Evolutionary conservation across 495 filamentous ascomycete genomes (phyloP).

Genomic region (Sordaria brevicollis): DNA sequence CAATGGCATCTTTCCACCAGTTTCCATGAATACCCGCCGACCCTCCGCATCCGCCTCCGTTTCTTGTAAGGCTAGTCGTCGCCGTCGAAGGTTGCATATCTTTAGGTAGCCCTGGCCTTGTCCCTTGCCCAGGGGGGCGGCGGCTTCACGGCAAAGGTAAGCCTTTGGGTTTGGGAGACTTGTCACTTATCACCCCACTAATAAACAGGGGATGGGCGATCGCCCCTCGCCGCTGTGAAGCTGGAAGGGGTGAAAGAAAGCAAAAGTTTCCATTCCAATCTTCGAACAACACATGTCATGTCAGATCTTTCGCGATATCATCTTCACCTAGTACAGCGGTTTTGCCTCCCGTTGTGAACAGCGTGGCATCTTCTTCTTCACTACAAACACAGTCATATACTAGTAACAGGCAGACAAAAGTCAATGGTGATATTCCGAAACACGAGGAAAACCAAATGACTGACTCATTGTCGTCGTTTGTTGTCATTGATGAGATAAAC

Average conservation of each 20-base stretch:
- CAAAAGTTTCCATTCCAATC: neutral
- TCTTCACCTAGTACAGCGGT: too few species aligned
- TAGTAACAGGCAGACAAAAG: too few species aligned
- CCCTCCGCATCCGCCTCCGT: neutral
- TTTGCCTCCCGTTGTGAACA: neutral
- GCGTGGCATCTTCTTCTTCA: neutral
- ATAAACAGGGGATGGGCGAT: neutral
- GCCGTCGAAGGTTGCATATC: neutral
- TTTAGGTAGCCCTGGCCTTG: too few species aligned
- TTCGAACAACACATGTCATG: neutral
- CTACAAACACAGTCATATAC: too few species aligned
- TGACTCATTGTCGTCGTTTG: neutral
- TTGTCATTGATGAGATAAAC: neutral
- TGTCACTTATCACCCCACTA: too few species aligned
- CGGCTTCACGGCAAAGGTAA: neutral
- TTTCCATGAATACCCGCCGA: neutral
- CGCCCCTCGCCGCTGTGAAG: neutral
- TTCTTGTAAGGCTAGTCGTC: neutral
- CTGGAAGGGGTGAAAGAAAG: too few species aligned
- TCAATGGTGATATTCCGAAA: too few species aligned
- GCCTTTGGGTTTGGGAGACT: too few species aligned
- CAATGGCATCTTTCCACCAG: neutral
- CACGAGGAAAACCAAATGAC: too few species aligned
- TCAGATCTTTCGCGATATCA: neutral
- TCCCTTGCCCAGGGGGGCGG: neutral